A percentile compares a stretch with the other conserved stretches of the same genome.
Conservation (phyloP, 2,329 filamentous ascomycete species). For the Botrytis fabae region DNA sequence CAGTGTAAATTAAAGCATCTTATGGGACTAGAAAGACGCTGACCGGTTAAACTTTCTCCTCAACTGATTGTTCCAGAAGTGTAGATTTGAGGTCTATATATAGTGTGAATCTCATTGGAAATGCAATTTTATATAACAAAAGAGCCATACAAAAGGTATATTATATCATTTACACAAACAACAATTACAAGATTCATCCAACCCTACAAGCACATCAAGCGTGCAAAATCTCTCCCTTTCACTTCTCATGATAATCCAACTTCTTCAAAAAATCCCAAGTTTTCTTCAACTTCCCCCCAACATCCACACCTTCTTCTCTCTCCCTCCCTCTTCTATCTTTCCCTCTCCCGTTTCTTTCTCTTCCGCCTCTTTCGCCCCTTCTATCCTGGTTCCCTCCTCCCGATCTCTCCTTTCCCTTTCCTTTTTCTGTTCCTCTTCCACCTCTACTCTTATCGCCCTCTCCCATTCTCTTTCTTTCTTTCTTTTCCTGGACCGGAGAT, state of each 20-base stretch:
- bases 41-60: not conserved
- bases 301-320: not conserved
- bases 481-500: not conserved
- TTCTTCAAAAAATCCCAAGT: conserved; percentile 20
- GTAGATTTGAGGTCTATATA: not conserved
- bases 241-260: conserved; percentile 18
- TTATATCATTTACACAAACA: not conserved
- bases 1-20: not conserved
- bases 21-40: not conserved
- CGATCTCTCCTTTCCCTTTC: not conserved
- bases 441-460: not conserved
- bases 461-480: not conserved
- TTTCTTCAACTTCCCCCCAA: conserved; percentile 1
- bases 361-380: too few relatives aligned
- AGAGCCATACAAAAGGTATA: not conserved
- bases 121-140: not conserved
- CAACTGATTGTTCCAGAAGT: not conserved
- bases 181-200: not conserved
- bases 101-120: not conserved
- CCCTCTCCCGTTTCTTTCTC: not conserved
- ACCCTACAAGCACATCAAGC: not conserved
- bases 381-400: not conserved
- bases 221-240: not conserved
- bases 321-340: not conserved
- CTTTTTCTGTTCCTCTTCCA: not conserved